Evolutionary conservation across 2,329 filamentous ascomycete species (phyloP), one percentile per base, ranked within the genome.

Genomic region (Colletotrichum sp.): DNA sequence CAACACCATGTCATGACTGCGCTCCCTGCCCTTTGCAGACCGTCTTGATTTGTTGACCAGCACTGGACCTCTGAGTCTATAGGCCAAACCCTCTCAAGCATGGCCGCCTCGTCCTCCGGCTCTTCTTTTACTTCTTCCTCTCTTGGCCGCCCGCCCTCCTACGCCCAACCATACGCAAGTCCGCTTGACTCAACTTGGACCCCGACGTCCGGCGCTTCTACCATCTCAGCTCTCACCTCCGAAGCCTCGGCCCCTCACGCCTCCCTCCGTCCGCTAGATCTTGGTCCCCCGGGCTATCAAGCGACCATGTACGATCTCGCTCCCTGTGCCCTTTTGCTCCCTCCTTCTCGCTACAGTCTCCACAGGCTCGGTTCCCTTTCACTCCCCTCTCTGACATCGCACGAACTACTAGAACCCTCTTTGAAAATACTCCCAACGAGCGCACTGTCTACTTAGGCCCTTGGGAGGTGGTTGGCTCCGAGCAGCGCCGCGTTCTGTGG

Each of bases 251-350:
- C 82, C 70, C 83, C 83, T 76, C 82, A 85, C 78, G 83, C 84
- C 74, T 82, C 86, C 77, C 82, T 88, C 71, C 82, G 83, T 70
- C 86, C 88, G 43, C 84, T 90, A 57, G 89, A 90, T 78, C 84
- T 90, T 61, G 88, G 89, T 6, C 89, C 89, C 68, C 89, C 89
- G 39, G 89, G 88, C 68, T 90, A 88, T 78, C 86, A 89, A 84
- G 89, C 89, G 80, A 90, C 88, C 80, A 89, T 90, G 88, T 90
- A 86, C 74, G 80, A 71, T 72, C 60, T 72, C 55, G 66, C 64
- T 70, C 16, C 28, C 61, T 21, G 69, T 34, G 60, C 36, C 52
- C 57, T 55, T 57, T 28, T 67, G 43, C 39, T 21, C 55, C 52
- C 57, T 52, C 43, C 12, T 52, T 39, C 13, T 32, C 26, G 57